A percentile compares a stretch with the other conserved stretches of the same genome.
Evolutionary conservation across 371 early-diverging fungal genomes (phyloP).

Genomic region (Lichtheimia corymbifera): DNA sequence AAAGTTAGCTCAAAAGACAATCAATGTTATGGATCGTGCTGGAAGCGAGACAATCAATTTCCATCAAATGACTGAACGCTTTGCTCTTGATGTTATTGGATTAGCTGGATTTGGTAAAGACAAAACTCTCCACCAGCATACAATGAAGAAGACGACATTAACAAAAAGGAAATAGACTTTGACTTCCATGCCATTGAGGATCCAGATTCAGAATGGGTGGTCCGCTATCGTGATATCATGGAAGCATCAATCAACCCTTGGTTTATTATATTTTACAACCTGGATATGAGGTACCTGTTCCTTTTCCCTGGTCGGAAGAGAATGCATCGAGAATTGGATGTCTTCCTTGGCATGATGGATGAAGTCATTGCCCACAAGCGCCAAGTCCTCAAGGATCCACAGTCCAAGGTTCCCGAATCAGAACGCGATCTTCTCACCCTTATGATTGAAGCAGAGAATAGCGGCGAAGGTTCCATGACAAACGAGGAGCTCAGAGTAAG

Average conservation of each 20-base stretch:
- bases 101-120: constrained; percentile 26
- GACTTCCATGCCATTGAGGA: constrained; percentile 21
- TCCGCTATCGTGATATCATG: constrained; percentile 13
- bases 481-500: constrained; percentile 34
- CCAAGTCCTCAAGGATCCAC: not conserved
- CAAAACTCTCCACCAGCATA: too few species aligned
- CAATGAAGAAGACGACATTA: too few species aligned
- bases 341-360: constrained; percentile 39
- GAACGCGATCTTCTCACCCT: constrained; percentile 50
- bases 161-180: not conserved
- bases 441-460: constrained; percentile 37
- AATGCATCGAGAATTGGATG: constrained; percentile 27
- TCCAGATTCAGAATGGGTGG: constrained; percentile 21
- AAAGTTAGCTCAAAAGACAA: constrained; percentile 15
- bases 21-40: constrained; percentile 11
- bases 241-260: constrained; percentile 20
- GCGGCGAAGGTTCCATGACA: constrained; percentile 8
- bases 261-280: constrained; percentile 19
- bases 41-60: not conserved
- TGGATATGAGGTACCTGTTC: constrained; percentile 13
- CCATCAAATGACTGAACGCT: constrained; percentile 13
- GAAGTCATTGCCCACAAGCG: constrained; percentile 34
- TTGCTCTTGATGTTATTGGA: constrained; percentile 41
- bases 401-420: not conserved
- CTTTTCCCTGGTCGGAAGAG: constrained; percentile 29